These are phyloP conservation scores for Paracamarosporium sp. DNA, from an alignment of 2,329 filamentous ascomycete genomes.

Conservation along the genomic window DNA sequence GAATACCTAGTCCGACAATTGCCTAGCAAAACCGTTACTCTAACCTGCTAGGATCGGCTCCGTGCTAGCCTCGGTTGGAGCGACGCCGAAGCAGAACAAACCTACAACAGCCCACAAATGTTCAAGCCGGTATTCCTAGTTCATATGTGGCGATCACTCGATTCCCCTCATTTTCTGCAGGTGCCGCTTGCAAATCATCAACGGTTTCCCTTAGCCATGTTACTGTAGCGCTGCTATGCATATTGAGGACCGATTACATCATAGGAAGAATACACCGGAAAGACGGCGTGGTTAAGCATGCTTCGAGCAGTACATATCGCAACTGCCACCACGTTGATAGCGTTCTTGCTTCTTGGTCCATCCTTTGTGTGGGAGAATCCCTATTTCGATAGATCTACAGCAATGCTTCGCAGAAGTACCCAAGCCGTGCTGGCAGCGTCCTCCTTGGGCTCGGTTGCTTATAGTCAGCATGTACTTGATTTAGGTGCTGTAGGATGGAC, in stretches of 20 bases:
- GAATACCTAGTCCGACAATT: not conserved
- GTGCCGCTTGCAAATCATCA: not conserved
- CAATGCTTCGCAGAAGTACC: constrained; percentile 18
- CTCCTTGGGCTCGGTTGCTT: constrained; percentile 15
- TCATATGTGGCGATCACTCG: not conserved
- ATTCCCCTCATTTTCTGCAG: constrained; percentile 8
- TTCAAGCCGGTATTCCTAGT: not conserved
- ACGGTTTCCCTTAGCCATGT: constrained; percentile 4
- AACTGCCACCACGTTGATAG: not conserved
- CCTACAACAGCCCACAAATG: not conserved
- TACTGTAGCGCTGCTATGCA: constrained; percentile 9
- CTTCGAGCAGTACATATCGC: constrained; percentile 10
- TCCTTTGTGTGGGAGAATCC: not conserved
- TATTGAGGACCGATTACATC: constrained; percentile 5
- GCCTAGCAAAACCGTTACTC: not conserved
- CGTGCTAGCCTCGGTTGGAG: not conserved
- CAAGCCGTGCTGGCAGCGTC: constrained; percentile 23
- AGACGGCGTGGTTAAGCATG: not conserved
- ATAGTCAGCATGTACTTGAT: constrained; percentile 23
- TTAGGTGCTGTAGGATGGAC: constrained; percentile 49
- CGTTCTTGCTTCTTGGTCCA: not conserved
- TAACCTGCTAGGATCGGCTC: not conserved
- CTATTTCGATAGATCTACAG: not conserved
- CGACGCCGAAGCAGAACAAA: not conserved
- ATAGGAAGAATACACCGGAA: not conserved